phyloP scores from a whole-genome alignment of 164 flowering plant species.

The Stephania cephalantha region DNA sequence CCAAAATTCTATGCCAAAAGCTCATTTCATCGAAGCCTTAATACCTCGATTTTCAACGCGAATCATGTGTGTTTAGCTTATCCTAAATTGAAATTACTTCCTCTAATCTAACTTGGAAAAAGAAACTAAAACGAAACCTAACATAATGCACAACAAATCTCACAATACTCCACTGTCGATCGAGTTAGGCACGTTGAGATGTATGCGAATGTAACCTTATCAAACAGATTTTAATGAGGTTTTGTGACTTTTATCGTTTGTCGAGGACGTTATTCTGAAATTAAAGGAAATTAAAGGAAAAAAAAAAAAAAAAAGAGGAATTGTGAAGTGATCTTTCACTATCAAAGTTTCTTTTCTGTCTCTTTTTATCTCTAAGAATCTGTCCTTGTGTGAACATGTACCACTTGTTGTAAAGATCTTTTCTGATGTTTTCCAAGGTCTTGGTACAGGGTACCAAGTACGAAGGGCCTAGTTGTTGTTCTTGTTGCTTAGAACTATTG shows the following conservation, averaged over 20 bases:
- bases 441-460: neutral
- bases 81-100: neutral
- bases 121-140: too few relatives aligned
- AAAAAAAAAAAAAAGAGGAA: neutral
- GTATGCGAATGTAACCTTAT: too few relatives aligned
- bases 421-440: neutral
- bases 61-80: neutral
- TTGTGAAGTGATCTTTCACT: neutral
- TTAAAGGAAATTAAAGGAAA: neutral
- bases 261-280: too few relatives aligned
- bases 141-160: too few relatives aligned
- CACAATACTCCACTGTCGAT: too few relatives aligned
- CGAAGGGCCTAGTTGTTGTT: neutral
- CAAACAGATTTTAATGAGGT: neutral
- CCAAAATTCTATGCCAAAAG: neutral
- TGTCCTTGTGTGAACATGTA: neutral
- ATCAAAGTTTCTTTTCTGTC: neutral
- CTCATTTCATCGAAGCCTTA: neutral
- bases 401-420: neutral
- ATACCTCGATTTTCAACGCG: neutral
- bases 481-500: neutral
- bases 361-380: neutral
- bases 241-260: neutral
- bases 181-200: too few relatives aligned
- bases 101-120: too few relatives aligned